Base-by-base conservation (phyloP, 331 rosid genomes). In the Malus hybrid region DNA sequence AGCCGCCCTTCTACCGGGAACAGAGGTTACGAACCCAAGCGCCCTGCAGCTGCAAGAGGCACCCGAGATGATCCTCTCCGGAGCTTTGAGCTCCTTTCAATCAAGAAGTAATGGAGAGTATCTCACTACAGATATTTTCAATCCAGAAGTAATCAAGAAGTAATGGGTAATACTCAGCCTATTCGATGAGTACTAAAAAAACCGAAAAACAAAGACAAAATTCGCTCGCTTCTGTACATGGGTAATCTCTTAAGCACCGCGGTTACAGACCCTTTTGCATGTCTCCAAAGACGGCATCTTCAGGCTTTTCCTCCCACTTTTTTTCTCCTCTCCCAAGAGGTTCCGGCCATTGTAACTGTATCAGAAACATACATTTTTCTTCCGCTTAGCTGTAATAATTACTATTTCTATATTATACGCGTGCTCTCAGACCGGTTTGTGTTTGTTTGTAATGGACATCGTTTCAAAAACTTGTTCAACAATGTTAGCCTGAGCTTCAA, bases 71-170 rank as follows among this genome's bases (percentile, higher is more conserved):
- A 92, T 76, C 87, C 97, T 77, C 91, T 95, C 34, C 80, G 92
- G 36, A 92, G 89, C 94, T 95, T 95, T 65, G 99, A 95, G 85
- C 88, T 79, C 75, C 93, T 95, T 64, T 80, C 87, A 70, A 85
- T 95, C 85, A 90, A 94, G 82, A 92, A 87, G 90, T 93, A 75
- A 85, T 33, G 27, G 83, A 79, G 66, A 79, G 70, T 73, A 56
- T 67, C 44, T 77, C 36, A 33, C 63, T 57, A 70, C 72, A 61
- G 57, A 55, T 67, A 62, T 65, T 60, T 42, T 42, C 48, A 42
- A 42, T 42, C 46, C 3, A 42, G 46, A 31, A 31, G 32, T 31
- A 31, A 31, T 31, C 32, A 31, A 31, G 32, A 42, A 42, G 48
- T 42, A 19, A 69, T 67, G 79, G 83, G 78, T 75, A 74, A 56